Conservation (phyloP, 371 early-diverging fungal species). For the Catenaria anguillulae region DNA sequence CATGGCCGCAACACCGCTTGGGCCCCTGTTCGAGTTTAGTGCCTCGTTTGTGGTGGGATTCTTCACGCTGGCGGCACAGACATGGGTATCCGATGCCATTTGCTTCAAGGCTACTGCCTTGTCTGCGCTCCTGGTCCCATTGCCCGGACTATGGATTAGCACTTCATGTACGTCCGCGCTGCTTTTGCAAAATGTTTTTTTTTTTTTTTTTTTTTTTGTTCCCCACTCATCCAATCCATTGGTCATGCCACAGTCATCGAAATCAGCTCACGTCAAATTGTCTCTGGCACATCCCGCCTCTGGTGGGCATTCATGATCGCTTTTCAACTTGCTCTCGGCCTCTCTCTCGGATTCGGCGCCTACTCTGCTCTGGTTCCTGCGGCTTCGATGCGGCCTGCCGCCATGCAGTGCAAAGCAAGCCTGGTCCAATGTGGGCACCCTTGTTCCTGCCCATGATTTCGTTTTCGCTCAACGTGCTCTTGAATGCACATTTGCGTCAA, state of each 20-base stretch:
- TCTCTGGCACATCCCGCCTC: conserved; percentile 3
- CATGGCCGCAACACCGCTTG: not conserved
- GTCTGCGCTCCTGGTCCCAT: not conserved
- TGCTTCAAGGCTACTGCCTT: not conserved
- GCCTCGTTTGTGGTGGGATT: not conserved
- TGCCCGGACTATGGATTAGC: not conserved
- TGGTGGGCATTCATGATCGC: not conserved
- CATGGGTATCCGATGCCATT: not conserved
- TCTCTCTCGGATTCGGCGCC: not conserved
- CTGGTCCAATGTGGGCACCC: not conserved
- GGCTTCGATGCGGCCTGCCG: not conserved
- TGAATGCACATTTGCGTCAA: not conserved
- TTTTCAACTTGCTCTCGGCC: not conserved
- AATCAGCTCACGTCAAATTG: not conserved
- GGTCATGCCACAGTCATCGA: no score
- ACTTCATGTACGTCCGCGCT: no score
- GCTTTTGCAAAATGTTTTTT: no score
- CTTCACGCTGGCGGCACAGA: not conserved
- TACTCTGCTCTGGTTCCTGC: not conserved
- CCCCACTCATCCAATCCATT: no score
- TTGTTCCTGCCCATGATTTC: not conserved
- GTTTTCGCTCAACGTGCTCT: not conserved
- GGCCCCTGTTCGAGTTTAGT: not conserved
- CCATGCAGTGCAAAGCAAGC: not conserved
- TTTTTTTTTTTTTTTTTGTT: no score